Base-by-base conservation (phyloP, 1,284 basidiomycete genomes). In the Malassezia brasiliensis region DNA sequence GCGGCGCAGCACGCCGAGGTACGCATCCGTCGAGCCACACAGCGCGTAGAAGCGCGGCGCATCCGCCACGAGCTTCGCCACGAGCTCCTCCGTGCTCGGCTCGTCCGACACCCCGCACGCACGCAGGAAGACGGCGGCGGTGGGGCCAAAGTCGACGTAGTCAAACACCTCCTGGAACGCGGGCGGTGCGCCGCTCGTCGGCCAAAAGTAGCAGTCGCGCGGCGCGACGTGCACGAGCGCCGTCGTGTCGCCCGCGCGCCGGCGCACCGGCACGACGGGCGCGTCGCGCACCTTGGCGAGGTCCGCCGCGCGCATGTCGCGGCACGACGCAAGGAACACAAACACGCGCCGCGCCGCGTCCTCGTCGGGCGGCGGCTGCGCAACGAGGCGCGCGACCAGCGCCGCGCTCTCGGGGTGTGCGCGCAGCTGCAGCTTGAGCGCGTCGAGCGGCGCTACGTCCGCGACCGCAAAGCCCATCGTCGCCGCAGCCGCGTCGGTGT, bases 101-200 rank as follows among this genome's bases (percentile, higher is more conserved):
- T 93, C 87, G 49, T 83, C 83, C 68, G 85, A 85, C 17, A 91
- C 88, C 19, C 93, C 93, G 65, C 88, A 89, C 10, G 86, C 84
- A 56, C 81, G 83, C 46, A 99, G 78, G 76, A 98, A 74, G 3
- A 81, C 79, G 63, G 90, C 91, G 2, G 87, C 91, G 5, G 80
- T 79, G 0, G 81, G 72, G 0, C 91, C 93, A 74, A 93, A 96
- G 75, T 96, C 85, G 45, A 64, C 56, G 46, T 96, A 82, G 65
- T 90, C 93, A 69, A 96, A 94, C 10, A 78, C 61, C 17, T 68
- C 69, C 11, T 37, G 55, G 47, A 42, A 52, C 49, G 46, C 44
- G n/a, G 50, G 45, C 12, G 47, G 19, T 8, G 15, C 20, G 47
- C 31, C 17, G 20, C 31, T 37, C 52, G 46, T 65, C 47, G 56